Conservation (phyloP, 1,284 basidiomycete species). For the Phenoliferia sp. region DNA sequence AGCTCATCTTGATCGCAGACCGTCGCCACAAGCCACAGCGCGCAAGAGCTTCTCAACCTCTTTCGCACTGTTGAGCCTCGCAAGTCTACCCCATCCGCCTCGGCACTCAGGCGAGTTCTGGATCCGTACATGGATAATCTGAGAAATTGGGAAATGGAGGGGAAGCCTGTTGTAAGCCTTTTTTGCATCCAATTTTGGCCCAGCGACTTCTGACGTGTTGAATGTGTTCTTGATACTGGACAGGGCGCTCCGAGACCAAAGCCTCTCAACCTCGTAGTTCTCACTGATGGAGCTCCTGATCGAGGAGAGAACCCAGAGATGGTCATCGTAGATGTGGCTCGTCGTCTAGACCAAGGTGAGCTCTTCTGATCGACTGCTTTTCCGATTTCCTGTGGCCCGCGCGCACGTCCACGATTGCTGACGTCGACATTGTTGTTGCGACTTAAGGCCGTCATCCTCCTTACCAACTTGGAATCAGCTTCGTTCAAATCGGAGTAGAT, state of each 20-base stretch:
- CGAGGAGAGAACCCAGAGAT: conserved; percentile 13
- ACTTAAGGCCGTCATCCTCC: neutral
- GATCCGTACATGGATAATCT: conserved; percentile 17
- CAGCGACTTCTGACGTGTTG: neutral
- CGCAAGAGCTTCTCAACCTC: conserved; percentile 11
- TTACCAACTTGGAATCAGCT: conserved; percentile 27
- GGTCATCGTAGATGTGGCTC: conserved; percentile 28
- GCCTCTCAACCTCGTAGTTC: conserved; percentile 19
- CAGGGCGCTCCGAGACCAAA: conserved; percentile 16
- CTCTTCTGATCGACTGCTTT: neutral
- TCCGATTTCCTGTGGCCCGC: too few species aligned
- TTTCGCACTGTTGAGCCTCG: conserved; percentile 14
- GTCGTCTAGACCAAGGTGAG: conserved; percentile 4
- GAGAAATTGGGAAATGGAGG: conserved; percentile 9
- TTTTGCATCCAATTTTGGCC: neutral
- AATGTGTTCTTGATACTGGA: neutral
- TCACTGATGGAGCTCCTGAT: conserved; percentile 14
- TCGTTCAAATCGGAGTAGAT: conserved; percentile 34
- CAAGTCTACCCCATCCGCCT: conserved; percentile 13
- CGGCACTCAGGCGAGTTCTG: conserved; percentile 14
- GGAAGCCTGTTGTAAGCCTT: neutral
- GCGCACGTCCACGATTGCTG: too few species aligned
- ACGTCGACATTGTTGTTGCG: neutral
- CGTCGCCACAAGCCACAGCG: neutral
- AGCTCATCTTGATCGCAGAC: too few species aligned